Evolutionary conservation across 768 basidiomycete genomes (phyloP), one percentile per base, ranked within the genome.

Genomic region (Mycena amicta): DNA sequence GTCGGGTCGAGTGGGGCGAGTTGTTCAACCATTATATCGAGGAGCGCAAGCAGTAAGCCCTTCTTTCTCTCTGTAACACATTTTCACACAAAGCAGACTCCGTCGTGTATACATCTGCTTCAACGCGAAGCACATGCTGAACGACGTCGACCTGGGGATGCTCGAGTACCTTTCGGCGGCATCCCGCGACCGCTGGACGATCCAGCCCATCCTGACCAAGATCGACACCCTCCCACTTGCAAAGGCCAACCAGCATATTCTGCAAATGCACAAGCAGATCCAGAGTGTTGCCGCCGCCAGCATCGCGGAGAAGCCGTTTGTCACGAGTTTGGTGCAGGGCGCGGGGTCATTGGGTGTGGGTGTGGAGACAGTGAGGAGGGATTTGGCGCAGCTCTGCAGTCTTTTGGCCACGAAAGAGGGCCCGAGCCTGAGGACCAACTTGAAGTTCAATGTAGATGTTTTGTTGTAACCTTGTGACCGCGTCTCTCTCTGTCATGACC

Each of bases 191-290:
- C 71, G 2, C 8, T 85, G 85, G 69, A 88, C 88, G 0, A 71
- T 92, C 1, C 90, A 92, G 65, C 78, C 88, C 1, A 74, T 92
- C 57, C 81, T 92, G 63, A 91, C 90, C 41, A 91, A 90, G 71
- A 80, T 78, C 1, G 90, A 92, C 69, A 72, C 72, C 3, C 74
- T 89, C 4, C 72, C 76, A 2, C 16, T 61, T 13, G 65, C 70
- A 6, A 65, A 75, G 25, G 52, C 49, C 43, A 70, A 80, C 2
- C 58, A 71, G 8, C 57, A 67, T 13, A 71, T 70, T 1, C 68
- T 89, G 28, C 64, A 70, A 41, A 78, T 89, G 53, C 77, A 73
- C 55, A 68, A 75, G 52, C 76, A 81, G 25, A 84, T 92, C 62
- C 83, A 80, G 66, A 74, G 80, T 20, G 72, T 74, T 0, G 77